Percentiles rank a stretch among this genome's conserved stretches.
phyloP scores from a whole-genome alignment of 139 green algal genomes.

The Ettlia oleoabundans region DNA sequence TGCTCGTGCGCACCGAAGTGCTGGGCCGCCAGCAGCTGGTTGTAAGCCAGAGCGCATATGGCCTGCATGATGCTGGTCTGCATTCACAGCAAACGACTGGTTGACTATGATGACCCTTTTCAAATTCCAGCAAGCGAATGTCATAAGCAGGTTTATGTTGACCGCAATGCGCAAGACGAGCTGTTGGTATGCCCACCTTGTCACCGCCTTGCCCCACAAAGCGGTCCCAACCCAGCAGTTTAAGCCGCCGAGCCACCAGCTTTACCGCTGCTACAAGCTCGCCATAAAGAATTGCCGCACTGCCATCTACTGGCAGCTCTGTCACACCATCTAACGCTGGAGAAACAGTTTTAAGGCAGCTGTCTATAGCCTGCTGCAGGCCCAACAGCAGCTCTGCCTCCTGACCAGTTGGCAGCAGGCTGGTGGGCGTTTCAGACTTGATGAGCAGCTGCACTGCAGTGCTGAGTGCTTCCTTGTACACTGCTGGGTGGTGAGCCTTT shows the following conservation, averaged over 20 bases:
- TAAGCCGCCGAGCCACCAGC: conserved; percentile 3
- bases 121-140: no score
- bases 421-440: neutral
- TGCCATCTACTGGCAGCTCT: neutral
- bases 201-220: neutral
- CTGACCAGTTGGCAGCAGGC: conserved; percentile 3
- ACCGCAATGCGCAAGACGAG: no score
- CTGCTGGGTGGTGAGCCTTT: neutral
- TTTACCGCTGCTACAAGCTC: conserved; percentile 19
- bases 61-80: neutral
- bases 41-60: conserved; percentile 2
- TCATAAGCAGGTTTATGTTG: no score
- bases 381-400: conserved; percentile 11
- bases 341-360: neutral
- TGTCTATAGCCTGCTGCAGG: neutral
- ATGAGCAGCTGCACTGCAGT: conserved; percentile 20
- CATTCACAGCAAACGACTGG: neutral
- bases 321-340: no score
- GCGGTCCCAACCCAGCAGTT: conserved; percentile 1
- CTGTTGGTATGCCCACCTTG: no score
- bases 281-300: neutral
- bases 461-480: conserved; percentile 7
- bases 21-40: conserved; percentile 23
- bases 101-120: no score
- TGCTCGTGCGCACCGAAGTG: neutral